phyloP scores from a whole-genome alignment of 495 filamentous ascomycete species.

The Entonaema liquescens region DNA sequence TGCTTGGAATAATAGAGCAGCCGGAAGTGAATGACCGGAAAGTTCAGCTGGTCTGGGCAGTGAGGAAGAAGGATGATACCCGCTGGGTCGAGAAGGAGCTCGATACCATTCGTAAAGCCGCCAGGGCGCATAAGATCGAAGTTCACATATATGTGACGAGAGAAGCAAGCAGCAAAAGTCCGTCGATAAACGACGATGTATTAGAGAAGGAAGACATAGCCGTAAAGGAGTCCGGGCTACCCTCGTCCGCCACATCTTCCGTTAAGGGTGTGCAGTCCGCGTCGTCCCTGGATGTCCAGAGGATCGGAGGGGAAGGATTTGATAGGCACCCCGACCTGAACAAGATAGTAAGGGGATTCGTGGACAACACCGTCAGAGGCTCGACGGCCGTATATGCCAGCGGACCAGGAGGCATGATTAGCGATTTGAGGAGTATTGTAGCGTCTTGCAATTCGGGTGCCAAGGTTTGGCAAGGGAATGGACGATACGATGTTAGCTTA shows the following conservation, averaged over 20 bases:
- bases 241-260: constrained; percentile 20
- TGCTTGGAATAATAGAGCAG: constrained; percentile 55
- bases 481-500: constrained; percentile 63
- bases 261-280: constrained; percentile 27
- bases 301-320: constrained; percentile 34
- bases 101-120: constrained; percentile 52
- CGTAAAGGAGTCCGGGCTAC: constrained; percentile 15
- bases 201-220: constrained; percentile 27
- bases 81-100: constrained; percentile 67
- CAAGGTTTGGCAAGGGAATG: constrained; percentile 64
- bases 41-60: constrained; percentile 69
- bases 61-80: constrained; percentile 62
- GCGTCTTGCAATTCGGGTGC: constrained; percentile 59
- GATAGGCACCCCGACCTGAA: constrained; percentile 48
- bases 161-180: constrained; percentile 43
- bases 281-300: constrained; percentile 36
- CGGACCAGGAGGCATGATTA: constrained; percentile 68
- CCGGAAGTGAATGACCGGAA: constrained; percentile 43
- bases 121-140: constrained; percentile 50
- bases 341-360: constrained; percentile 49
- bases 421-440: constrained; percentile 63
- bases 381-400: constrained; percentile 67
- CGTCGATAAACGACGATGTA: constrained; percentile 41
- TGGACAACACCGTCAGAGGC: constrained; percentile 50
- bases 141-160: constrained; percentile 68